These are phyloP conservation scores for Colletotrichum godetiae DNA, from an alignment of 2,329 filamentous ascomycete genomes.

Conservation along the genomic window DNA sequence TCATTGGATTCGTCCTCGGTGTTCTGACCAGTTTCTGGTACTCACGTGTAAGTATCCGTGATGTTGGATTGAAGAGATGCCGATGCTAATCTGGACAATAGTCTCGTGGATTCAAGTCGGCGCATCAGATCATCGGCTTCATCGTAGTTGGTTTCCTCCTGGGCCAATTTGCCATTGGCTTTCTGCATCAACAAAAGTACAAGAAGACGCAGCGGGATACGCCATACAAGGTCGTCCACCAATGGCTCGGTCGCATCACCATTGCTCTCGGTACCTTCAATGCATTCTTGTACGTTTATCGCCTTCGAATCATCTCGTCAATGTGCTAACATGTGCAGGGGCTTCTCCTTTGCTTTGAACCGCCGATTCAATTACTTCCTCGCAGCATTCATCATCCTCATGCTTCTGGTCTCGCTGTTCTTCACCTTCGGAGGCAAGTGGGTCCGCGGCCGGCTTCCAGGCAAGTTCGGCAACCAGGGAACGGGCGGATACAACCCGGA, in stretches of 20 bases:
- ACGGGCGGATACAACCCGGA: constrained; percentile 33
- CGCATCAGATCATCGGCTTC: constrained; percentile 70
- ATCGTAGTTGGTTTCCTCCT: constrained; percentile 64
- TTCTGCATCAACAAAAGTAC: constrained; percentile 66
- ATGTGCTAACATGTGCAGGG: constrained; percentile 49
- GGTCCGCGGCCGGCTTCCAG: constrained; percentile 32
- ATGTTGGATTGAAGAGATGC: too few species aligned
- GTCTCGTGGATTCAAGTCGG: constrained; percentile 63
- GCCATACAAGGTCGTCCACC: constrained; percentile 63
- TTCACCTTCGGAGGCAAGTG: constrained; percentile 46
- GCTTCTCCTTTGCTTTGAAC: constrained; percentile 67
- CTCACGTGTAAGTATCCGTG: constrained; percentile 60
- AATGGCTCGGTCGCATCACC: constrained; percentile 67
- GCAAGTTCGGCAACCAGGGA: constrained; percentile 18
- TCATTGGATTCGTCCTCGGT: constrained; percentile 64
- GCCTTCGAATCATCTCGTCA: not conserved
- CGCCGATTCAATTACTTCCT: constrained; percentile 59
- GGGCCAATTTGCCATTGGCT: constrained; percentile 64
- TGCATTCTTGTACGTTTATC: constrained; percentile 62
- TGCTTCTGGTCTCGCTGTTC: constrained; percentile 50
- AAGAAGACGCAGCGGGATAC: constrained; percentile 61
- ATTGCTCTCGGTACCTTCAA: constrained; percentile 66
- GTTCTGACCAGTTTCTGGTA: constrained; percentile 64
- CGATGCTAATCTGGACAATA: constrained; percentile 39
- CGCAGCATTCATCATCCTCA: constrained; percentile 56